phyloP scores from a whole-genome alignment of 345 rosid genomes.

The Salix exigua region DNA sequence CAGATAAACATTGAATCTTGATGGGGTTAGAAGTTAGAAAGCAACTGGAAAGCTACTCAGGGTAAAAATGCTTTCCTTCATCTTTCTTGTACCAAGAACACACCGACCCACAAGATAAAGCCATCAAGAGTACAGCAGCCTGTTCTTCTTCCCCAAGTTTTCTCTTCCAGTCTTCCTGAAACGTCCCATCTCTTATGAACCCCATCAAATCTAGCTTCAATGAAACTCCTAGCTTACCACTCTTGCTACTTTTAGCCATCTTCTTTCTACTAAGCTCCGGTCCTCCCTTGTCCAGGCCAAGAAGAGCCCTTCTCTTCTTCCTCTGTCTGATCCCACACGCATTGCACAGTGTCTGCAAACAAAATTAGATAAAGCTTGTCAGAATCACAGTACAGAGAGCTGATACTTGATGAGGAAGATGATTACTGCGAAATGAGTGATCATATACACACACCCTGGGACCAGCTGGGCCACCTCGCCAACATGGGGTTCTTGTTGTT shows the following conservation, averaged over 20 bases:
- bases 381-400: not conserved
- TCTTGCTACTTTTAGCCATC: not conserved
- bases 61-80: not conserved
- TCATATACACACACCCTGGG: conserved; percentile 45
- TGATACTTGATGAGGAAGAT: not conserved
- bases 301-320: conserved; percentile 49
- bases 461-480: conserved; percentile 89
- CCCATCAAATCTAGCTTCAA: conserved; percentile 19
- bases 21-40: not conserved
- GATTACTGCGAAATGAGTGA: not conserved
- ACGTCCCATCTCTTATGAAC: conserved; percentile 4
- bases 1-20: not conserved
- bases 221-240: conserved; percentile 10
- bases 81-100: conserved; percentile 14
- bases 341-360: conserved; percentile 71
- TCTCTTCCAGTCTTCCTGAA: conserved; percentile 23
- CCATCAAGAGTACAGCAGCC: conserved; percentile 64
- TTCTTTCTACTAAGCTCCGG: conserved; percentile 20
- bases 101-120: conserved; percentile 44
- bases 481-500: conserved; percentile 75
- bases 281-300: conserved; percentile 28
- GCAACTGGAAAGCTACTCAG: not conserved
- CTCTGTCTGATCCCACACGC: conserved; percentile 91
- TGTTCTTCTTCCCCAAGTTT: conserved; percentile 57
- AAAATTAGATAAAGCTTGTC: not conserved